These are phyloP conservation scores for Boletellus ananiceps DNA, from an alignment of 768 basidiomycete species.

Conservation along the genomic window DNA sequence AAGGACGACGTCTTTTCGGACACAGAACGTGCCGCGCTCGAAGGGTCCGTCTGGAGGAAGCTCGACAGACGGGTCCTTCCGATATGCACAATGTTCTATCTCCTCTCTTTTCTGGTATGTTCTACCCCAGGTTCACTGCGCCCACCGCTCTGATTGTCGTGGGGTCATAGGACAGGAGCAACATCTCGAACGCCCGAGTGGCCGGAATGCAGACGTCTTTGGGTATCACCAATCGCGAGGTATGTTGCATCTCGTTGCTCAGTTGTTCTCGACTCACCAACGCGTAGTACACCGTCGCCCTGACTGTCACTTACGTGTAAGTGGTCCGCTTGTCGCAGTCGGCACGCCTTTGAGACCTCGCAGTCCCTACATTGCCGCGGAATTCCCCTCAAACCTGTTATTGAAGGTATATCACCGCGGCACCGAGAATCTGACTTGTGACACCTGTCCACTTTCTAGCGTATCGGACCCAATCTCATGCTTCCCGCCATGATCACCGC, in stretches of 20 bases:
- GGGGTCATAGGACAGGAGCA: constrained; percentile 33
- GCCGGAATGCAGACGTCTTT: constrained; percentile 57
- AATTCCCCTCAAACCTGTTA: constrained; percentile 58
- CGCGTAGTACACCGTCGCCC: constrained; percentile 32
- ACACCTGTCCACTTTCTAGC: constrained; percentile 16
- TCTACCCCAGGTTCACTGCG: background rate
- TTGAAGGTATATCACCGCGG: constrained; percentile 36
- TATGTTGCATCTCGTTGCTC: background rate
- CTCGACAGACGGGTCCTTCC: constrained; percentile 47
- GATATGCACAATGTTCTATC: constrained; percentile 45
- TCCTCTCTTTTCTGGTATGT: constrained; percentile 51
- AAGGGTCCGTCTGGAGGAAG: constrained; percentile 44
- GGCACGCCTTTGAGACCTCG: background rate
- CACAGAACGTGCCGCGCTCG: constrained; percentile 25
- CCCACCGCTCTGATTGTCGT: background rate
- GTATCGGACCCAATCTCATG: constrained; percentile 50
- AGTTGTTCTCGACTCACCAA: background rate
- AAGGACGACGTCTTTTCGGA: constrained; percentile 11
- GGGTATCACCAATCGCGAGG: constrained; percentile 21
- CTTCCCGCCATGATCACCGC: constrained; percentile 58
- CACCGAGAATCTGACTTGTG: background rate
- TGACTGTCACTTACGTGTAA: constrained; percentile 28
- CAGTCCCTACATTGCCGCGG: constrained; percentile 52
- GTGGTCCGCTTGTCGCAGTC: background rate
- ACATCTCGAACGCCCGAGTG: constrained; percentile 57